Conservation (phyloP, 176 grass and related monocot species). For the Juncus inflexus region DNA sequence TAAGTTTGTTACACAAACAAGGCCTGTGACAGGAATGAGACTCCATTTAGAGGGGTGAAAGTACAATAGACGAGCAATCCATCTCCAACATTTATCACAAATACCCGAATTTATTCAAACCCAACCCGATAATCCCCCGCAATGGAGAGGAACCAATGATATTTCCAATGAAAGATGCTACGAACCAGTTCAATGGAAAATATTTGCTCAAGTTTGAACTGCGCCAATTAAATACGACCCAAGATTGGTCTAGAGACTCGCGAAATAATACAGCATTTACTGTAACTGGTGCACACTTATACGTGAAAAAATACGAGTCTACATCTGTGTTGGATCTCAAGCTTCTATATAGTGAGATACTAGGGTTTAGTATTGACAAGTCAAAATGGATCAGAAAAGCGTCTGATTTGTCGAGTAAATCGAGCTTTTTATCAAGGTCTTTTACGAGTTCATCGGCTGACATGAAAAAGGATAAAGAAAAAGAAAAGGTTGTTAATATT, state of each 20-base stretch:
- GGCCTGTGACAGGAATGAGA: conserved; percentile 65
- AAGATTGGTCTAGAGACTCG: conserved; percentile 26
- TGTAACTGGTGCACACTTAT: conserved; percentile 60
- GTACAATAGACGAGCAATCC: conserved; percentile 63
- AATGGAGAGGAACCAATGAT: conserved; percentile 48
- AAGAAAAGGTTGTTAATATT: conserved; percentile 33
- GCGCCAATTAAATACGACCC: conserved; percentile 56
- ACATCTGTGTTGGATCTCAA: conserved; percentile 51
- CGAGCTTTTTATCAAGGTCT: conserved; percentile 41
- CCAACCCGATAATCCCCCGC: conserved; percentile 13
- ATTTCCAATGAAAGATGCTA: conserved; percentile 51
- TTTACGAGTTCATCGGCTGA: conserved; percentile 19
- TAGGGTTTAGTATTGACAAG: conserved; percentile 42
- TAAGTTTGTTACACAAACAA: no score
- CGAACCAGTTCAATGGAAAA: conserved; percentile 56
- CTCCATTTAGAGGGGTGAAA: conserved; percentile 79
- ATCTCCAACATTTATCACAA: conserved; percentile 62
- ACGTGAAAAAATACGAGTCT: conserved; percentile 36
- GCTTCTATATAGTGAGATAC: conserved; percentile 56
- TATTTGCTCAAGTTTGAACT: conserved; percentile 64
- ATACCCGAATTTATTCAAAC: conserved; percentile 49
- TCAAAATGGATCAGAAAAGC: conserved; percentile 50
- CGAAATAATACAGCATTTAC: conserved; percentile 32
- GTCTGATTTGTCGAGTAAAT: conserved; percentile 32
- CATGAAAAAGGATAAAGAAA: conserved; percentile 12